A percentile compares a stretch with the other conserved stretches of the same genome.
These are phyloP conservation scores for Entelexis paramagnoliae DNA, from an alignment of 1,139 yeast genomes.

Conservation along the genomic window DNA sequence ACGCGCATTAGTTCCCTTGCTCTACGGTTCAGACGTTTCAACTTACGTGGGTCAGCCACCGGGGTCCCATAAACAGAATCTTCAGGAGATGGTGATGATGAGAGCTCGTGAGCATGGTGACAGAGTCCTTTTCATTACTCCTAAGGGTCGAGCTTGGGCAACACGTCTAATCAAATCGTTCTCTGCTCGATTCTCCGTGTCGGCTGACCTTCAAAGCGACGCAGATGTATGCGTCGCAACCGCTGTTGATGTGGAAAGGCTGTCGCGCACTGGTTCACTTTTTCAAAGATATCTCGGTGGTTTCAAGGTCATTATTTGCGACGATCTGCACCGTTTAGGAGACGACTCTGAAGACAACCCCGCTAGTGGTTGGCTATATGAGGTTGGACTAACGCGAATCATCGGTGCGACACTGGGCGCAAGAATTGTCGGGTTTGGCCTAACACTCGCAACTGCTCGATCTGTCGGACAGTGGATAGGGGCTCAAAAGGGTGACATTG, in stretches of 20 bases:
- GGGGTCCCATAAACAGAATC: neutral
- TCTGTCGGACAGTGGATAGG: slow-evolving; percentile 88
- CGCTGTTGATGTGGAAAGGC: neutral
- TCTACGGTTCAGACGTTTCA: neutral
- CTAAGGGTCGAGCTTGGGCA: neutral
- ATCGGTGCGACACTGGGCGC: slow-evolving; percentile 24
- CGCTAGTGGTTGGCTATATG: slow-evolving; percentile 51
- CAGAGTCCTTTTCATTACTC: slow-evolving; percentile 4
- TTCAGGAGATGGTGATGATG: neutral
- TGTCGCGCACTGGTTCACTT: neutral
- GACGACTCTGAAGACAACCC: slow-evolving; percentile 24
- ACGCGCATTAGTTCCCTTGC: slow-evolving; percentile 6
- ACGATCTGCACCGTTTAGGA: slow-evolving; percentile 66
- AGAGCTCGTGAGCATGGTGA: neutral
- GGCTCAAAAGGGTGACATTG: slow-evolving; percentile 46
- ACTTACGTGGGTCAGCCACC: slow-evolving; percentile 17
- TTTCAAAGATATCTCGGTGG: neutral
- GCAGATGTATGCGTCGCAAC: neutral
- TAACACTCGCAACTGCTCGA: slow-evolving; percentile 61
- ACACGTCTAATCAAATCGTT: neutral
- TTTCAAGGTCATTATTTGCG: slow-evolving; percentile 59
- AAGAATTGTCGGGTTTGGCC: slow-evolving; percentile 57
- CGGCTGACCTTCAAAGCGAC: neutral
- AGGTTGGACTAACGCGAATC: slow-evolving; percentile 58
- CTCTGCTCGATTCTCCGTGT: neutral